Conservation (phyloP, 2,329 filamentous ascomycete genomes). For the Penicillium janthinellum region DNA sequence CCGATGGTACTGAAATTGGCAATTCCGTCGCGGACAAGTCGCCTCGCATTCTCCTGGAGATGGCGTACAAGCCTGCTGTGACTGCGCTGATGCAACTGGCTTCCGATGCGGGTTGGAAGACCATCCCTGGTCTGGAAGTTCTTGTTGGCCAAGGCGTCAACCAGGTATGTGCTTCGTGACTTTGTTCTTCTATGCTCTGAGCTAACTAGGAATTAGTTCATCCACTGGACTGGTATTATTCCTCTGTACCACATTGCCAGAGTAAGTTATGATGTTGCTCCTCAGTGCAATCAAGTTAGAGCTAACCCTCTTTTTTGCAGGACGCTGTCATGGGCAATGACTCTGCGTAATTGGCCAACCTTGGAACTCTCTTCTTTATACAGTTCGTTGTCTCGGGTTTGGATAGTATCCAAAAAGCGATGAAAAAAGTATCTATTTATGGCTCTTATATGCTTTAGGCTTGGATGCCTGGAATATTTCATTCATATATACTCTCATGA, state of each 20-base stretch:
- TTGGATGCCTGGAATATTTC: constrained; percentile 7
- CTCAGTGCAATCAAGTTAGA: background rate
- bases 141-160: constrained; percentile 81
- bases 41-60: constrained; percentile 74
- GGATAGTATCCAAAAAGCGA: background rate
- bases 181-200: no score
- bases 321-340: constrained; percentile 32
- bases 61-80: constrained; percentile 89
- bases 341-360: constrained; percentile 10
- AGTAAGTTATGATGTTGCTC: constrained; percentile 40
- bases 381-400: background rate
- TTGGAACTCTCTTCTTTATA: background rate
- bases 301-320: constrained; percentile 13
- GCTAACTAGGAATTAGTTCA: constrained; percentile 8
- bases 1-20: constrained; percentile 45
- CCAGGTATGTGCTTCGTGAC: constrained; percentile 39
- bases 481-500: constrained; percentile 8
- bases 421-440: constrained; percentile 9
- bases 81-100: constrained; percentile 87
- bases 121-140: constrained; percentile 84
- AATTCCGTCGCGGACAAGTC: constrained; percentile 37
- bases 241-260: constrained; percentile 65
- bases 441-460: constrained; percentile 4
- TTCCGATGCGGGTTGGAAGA: constrained; percentile 74
- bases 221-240: constrained; percentile 27